A percentile compares a stretch with the other conserved stretches of the same genome.
These are phyloP conservation scores for Sordaria brevicollis DNA, from an alignment of 495 filamentous ascomycete genomes.

Conservation along the genomic window DNA sequence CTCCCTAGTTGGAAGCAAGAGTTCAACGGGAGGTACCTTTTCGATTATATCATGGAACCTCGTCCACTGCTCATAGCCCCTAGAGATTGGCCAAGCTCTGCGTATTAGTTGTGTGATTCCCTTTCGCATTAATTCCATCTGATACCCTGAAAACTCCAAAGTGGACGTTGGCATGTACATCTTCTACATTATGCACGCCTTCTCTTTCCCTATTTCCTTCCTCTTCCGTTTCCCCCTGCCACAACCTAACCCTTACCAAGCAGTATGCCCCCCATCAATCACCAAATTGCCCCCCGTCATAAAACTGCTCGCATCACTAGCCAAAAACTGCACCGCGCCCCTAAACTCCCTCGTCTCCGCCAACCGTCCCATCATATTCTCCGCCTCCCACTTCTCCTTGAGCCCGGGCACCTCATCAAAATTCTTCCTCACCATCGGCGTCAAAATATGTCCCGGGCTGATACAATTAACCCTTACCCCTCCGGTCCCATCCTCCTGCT, in stretches of 20 bases:
- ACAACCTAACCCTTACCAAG: constrained; percentile 15
- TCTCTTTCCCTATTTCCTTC: no score
- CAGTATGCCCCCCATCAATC: constrained; percentile 54
- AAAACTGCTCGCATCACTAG: constrained; percentile 58
- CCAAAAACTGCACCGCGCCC: constrained; percentile 44
- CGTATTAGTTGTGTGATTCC: no score
- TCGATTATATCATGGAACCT: no score
- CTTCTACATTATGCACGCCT: no score
- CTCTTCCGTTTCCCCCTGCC: no score
- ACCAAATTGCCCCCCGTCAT: constrained; percentile 57
- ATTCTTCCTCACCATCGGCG: constrained; percentile 59
- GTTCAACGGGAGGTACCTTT: no score
- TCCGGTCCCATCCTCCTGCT: constrained; percentile 27
- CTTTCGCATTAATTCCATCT: no score
- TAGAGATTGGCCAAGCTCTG: no score
- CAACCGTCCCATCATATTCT: constrained; percentile 61
- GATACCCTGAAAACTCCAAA: no score
- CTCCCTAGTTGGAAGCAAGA: not conserved
- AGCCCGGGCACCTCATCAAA: constrained; percentile 54
- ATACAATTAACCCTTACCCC: constrained; percentile 60
- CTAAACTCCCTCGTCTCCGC: constrained; percentile 56
- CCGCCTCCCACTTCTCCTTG: constrained; percentile 49
- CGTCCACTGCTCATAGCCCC: no score
- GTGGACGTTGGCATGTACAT: no score
- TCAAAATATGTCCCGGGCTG: constrained; percentile 61